Conservation (phyloP, 306 rosid species). For the Cucurbita pepo region DNA sequence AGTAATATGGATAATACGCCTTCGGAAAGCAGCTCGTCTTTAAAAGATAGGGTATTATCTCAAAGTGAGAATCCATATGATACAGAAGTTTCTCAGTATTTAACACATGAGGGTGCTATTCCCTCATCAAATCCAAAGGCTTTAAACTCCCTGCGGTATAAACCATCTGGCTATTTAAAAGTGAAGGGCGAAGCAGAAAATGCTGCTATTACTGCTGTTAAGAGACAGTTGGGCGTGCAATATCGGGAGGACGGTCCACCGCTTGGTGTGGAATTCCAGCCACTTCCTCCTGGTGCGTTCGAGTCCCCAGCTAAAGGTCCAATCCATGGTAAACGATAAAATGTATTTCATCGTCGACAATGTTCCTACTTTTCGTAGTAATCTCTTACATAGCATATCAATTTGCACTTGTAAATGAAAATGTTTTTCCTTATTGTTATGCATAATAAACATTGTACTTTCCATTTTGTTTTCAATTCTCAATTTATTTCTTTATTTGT, state of each 20-base stretch:
- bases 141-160: constrained; percentile 36
- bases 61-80: constrained; percentile 55
- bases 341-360: not conserved
- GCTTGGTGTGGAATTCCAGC: constrained; percentile 72
- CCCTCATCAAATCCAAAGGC: constrained; percentile 45
- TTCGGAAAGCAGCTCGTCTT: constrained; percentile 78
- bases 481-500: not conserved
- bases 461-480: not conserved
- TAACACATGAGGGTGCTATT: constrained; percentile 32
- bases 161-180: constrained; percentile 92
- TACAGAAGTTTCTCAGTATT: constrained; percentile 47
- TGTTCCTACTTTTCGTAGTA: not conserved
- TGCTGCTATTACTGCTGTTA: constrained; percentile 94
- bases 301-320: constrained; percentile 46
- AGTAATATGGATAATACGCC: constrained; percentile 58
- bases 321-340: constrained; percentile 38
- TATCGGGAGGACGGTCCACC: constrained; percentile 77
- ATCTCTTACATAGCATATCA: not conserved
- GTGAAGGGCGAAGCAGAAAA: constrained; percentile 90
- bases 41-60: constrained; percentile 43
- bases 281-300: constrained; percentile 90
- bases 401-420: not conserved
- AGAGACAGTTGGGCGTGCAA: constrained; percentile 74
- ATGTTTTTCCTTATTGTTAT: not conserved
- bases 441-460: not conserved